Evolutionary conservation across 176 grass and related monocot species (phyloP).

Genomic region (Melocanna baccifera): DNA sequence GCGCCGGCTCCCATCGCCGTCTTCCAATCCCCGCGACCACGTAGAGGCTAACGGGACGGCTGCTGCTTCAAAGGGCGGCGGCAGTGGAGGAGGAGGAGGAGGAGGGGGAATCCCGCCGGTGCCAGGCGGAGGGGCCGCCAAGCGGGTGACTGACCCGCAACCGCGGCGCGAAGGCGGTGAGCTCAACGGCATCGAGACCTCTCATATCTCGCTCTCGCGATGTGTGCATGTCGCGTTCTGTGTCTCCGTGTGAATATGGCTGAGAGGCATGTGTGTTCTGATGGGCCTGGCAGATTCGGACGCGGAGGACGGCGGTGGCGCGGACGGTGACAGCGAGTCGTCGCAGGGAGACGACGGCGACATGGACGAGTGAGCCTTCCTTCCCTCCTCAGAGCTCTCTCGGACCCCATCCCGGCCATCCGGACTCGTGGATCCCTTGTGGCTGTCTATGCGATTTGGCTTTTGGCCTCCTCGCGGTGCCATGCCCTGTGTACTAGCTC

Average conservation of each 20-base stretch:
- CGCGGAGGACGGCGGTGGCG: constrained; percentile 15
- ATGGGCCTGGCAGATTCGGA: constrained; percentile 43
- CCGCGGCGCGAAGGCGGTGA: constrained; percentile 36
- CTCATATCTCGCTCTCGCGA: constrained; percentile 1
- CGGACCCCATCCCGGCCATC: neutral
- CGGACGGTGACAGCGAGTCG: constrained; percentile 39
- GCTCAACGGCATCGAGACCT: constrained; percentile 27
- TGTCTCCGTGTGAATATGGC: constrained; percentile 19
- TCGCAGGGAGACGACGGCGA: constrained; percentile 32
- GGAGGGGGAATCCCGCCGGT: neutral
- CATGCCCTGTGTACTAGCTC: constrained; percentile 3
- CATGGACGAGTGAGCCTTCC: constrained; percentile 42
- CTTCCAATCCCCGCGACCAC: constrained; percentile 32
- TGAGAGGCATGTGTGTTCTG: constrained; percentile 26
- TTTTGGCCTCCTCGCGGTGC: neutral
- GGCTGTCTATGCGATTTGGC: neutral
- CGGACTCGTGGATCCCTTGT: neutral
- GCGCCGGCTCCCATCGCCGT: constrained; percentile 36
- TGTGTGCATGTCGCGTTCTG: constrained; percentile 18
- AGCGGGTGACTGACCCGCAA: constrained; percentile 22
- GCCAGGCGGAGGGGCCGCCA: constrained; percentile 24
- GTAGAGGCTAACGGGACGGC: constrained; percentile 15
- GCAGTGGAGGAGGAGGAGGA: constrained; percentile 1
- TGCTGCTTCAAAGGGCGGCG: neutral
- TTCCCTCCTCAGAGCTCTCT: neutral